These are phyloP conservation scores for Buddleja alternifolia DNA, from an alignment of 257 asterid genomes.

Conservation along the genomic window DNA sequence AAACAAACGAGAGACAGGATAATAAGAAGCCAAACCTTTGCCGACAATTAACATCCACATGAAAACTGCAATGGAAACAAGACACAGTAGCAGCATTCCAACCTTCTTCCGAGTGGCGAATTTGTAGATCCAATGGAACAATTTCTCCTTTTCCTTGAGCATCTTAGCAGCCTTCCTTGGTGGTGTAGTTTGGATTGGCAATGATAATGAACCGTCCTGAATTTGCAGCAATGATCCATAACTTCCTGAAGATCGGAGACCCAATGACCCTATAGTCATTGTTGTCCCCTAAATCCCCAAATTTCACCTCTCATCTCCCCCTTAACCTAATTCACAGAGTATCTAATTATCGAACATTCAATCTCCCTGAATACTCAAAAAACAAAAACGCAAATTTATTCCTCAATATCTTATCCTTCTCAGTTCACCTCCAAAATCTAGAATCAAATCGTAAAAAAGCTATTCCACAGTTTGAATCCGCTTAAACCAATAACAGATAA, in stretches of 20 bases:
- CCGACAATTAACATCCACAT: conserved; percentile 72
- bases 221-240: conserved; percentile 88
- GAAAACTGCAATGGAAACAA: conserved; percentile 72
- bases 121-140: conserved; percentile 77
- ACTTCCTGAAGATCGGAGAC: conserved; percentile 97
- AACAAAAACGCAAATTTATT: neutral
- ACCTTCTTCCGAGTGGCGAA: conserved; percentile 86
- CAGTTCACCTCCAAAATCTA: neutral
- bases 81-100: conserved; percentile 83
- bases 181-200: conserved; percentile 62
- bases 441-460: conserved; percentile 4
- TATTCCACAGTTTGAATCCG: neutral
- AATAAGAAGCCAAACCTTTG: conserved; percentile 62
- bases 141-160: conserved; percentile 82
- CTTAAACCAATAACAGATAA: too few species aligned
- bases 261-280: conserved; percentile 93
- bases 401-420: neutral
- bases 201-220: conserved; percentile 54
- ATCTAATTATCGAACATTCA: neutral
- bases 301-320: conserved; percentile 49
- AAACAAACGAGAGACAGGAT: neutral
- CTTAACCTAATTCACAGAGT: conserved; percentile 32
- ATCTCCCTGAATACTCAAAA: neutral
- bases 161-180: conserved; percentile 76
- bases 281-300: conserved; percentile 54